Evolutionary conservation across 208 protist species (phyloP).

Genomic region (Crithidia thermophila): DNA sequence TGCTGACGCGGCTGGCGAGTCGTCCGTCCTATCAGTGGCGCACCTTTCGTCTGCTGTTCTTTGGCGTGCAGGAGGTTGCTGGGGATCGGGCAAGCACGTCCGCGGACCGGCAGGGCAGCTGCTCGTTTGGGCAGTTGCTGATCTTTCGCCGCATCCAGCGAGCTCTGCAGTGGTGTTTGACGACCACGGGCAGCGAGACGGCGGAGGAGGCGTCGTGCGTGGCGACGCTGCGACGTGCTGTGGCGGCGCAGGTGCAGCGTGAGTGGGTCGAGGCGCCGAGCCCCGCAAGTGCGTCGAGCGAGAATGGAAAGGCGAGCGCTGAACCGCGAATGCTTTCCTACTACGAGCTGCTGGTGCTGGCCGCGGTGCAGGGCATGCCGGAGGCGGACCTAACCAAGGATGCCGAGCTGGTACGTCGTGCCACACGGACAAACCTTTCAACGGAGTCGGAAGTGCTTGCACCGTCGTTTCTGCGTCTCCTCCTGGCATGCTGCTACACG

Average conservation of each 20-base stretch:
- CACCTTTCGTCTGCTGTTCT: conserved; percentile 42
- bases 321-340: conserved; percentile 48
- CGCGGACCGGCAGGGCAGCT: conserved; percentile 22
- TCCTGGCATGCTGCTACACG: conserved; percentile 67
- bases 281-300: not conserved
- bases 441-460: conserved; percentile 25
- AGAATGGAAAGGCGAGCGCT: not conserved
- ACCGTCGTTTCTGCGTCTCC: conserved; percentile 53
- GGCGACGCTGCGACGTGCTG: conserved; percentile 8
- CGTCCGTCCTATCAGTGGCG: conserved; percentile 59
- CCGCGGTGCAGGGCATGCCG: conserved; percentile 73
- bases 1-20: conserved; percentile 45
- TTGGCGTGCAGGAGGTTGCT: conserved; percentile 14
- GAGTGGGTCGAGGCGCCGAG: conserved; percentile 8
- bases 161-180: conserved; percentile 41
- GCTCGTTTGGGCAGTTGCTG: conserved; percentile 45
- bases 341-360: conserved; percentile 66
- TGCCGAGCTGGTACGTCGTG: conserved; percentile 49
- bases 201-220: conserved; percentile 13
- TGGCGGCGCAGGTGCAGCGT: conserved; percentile 1
- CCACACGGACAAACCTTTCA: conserved; percentile 47
- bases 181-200: conserved; percentile 7
- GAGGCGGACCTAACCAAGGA: conserved; percentile 57
- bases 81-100: not conserved
- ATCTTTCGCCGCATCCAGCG: conserved; percentile 44